Percentiles rank a stretch among this genome's conserved stretches.
Evolutionary conservation across 495 filamentous ascomycete genomes (phyloP).

Genomic region (Penicillium dipodomyicola): DNA sequence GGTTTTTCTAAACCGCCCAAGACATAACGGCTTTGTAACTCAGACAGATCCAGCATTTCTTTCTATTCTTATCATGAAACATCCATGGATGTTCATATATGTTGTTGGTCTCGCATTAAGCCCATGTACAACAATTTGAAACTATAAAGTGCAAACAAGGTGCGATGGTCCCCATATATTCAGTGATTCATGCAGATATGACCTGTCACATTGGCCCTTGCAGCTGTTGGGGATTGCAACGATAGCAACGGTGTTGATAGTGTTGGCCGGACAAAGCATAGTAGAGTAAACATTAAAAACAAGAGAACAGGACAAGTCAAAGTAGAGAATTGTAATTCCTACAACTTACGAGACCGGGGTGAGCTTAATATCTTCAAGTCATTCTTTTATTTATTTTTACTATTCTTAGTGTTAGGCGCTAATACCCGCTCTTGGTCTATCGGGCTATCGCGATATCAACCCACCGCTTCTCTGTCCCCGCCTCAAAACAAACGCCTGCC

Average conservation of each 20-base stretch:
- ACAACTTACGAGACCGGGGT: too few species aligned
- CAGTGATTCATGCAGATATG: conserved; percentile 9
- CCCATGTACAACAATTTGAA: conserved; percentile 1
- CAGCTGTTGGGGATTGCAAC: conserved; percentile 15
- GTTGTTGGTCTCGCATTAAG: neutral
- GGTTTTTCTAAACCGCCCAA: neutral
- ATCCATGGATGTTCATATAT: neutral
- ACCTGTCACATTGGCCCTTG: conserved; percentile 13
- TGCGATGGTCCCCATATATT: conserved; percentile 3
- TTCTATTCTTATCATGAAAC: neutral
- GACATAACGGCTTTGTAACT: conserved; percentile 16
- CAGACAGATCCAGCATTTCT: neutral
- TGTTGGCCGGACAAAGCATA: conserved; percentile 15
- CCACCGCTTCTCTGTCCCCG: conserved; percentile 24
- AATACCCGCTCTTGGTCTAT: conserved; percentile 18
- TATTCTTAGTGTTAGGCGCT: conserved; percentile 18
- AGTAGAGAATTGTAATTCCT: neutral
- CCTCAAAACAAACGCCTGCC: conserved; percentile 28
- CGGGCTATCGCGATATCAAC: conserved; percentile 32
- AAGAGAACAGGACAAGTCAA: neutral
- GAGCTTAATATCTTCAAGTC: neutral
- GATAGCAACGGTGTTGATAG: conserved; percentile 10
- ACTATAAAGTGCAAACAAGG: neutral
- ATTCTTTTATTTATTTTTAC: neutral
- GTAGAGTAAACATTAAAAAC: conserved; percentile 11